Conservation (phyloP, 768 basidiomycete genomes). For the Russula sp. region DNA sequence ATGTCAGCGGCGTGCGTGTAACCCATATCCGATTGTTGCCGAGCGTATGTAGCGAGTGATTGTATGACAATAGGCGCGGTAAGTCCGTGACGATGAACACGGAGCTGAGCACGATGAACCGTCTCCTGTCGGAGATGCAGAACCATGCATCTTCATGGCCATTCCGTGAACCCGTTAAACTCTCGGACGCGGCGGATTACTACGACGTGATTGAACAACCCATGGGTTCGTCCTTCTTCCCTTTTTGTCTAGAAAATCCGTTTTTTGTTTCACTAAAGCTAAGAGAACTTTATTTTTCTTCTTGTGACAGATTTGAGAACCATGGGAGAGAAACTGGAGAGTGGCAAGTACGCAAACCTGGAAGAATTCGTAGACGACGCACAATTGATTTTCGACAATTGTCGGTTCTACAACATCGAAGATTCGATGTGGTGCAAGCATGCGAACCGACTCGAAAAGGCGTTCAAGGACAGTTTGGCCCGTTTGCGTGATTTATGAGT, state of each 20-base stretch:
- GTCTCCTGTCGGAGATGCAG: conserved; percentile 74
- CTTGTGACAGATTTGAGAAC: conserved; percentile 67
- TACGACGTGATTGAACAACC: conserved; percentile 85
- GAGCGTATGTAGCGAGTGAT: not conserved
- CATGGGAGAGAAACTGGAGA: conserved; percentile 87
- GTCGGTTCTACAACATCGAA: conserved; percentile 83
- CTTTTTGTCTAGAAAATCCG: conserved; percentile 2
- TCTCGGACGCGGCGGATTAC: conserved; percentile 81
- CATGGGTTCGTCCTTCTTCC: conserved; percentile 66
- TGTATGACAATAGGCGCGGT: conserved; percentile 33
- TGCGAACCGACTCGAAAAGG: conserved; percentile 80
- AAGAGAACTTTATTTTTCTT: not conserved
- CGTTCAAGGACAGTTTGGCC: conserved; percentile 54
- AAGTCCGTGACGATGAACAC: conserved; percentile 52
- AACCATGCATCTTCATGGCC: conserved; percentile 83
- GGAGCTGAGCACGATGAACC: conserved; percentile 67
- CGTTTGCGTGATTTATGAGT: conserved; percentile 27
- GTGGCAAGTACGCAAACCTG: conserved; percentile 75
- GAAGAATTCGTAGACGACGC: conserved; percentile 77
- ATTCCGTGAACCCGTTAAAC: conserved; percentile 77
- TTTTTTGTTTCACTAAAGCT: conserved; percentile 5
- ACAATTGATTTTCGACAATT: conserved; percentile 85
- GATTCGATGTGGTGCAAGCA: conserved; percentile 76
- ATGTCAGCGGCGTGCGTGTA: conserved; percentile 66
- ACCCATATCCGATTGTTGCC: conserved; percentile 10